phyloP scores from a whole-genome alignment of 257 asterid genomes.

The Solanum sitiens region DNA sequence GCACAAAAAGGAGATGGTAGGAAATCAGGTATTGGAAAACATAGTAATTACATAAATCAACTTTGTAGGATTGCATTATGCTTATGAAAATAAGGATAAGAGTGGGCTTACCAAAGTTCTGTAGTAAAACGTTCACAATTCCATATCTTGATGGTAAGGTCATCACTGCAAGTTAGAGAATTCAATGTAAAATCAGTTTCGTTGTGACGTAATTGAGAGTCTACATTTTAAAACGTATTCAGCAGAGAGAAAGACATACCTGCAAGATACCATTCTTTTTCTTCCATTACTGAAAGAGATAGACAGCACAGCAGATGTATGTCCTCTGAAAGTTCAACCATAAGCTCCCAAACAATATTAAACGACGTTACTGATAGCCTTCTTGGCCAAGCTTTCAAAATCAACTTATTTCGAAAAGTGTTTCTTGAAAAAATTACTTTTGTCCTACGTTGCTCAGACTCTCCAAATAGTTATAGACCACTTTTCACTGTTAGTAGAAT shows the following conservation, averaged over 20 bases:
- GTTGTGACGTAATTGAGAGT: not conserved
- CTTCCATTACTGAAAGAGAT: constrained; percentile 55
- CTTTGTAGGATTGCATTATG: not conserved
- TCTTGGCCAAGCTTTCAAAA: no score
- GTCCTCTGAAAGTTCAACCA: not conserved
- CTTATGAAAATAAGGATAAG: not conserved
- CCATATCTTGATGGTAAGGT: constrained; percentile 84
- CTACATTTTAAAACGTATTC: not conserved
- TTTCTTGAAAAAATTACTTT: no score
- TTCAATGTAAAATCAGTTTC: not conserved
- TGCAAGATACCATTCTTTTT: constrained; percentile 85
- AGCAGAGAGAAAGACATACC: constrained; percentile 33
- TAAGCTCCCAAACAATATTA: not conserved
- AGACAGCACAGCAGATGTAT: constrained; percentile 59
- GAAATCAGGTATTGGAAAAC: not conserved
- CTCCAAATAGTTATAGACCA: not conserved
- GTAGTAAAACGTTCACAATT: constrained; percentile 12
- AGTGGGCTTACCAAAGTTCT: constrained; percentile 44
- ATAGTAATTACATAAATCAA: not conserved
- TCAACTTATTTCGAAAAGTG: no score
- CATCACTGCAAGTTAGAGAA: constrained; percentile 53
- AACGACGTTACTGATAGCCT: not conserved
- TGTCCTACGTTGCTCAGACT: no score
- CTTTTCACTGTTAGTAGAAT: not conserved
- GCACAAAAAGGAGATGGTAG: constrained; percentile 1